Evolutionary conservation across 306 rosid genomes (phyloP).

Genomic region (Morella rubra): DNA sequence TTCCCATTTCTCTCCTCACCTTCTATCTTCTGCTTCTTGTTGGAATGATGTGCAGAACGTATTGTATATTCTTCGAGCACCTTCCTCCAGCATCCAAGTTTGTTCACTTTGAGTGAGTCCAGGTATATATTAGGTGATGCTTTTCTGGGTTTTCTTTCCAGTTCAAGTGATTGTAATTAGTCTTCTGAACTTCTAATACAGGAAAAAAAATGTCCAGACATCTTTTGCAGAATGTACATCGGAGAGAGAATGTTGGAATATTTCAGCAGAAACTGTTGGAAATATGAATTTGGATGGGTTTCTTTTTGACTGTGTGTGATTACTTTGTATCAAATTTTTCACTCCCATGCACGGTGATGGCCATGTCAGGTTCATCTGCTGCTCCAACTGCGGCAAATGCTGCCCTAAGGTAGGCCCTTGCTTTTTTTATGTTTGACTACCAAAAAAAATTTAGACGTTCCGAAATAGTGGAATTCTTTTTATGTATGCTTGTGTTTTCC

Average conservation of each 20-base stretch:
- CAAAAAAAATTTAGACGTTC: background rate
- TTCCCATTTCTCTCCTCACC: background rate
- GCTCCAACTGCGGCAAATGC: slow-evolving; percentile 96
- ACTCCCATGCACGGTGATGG: slow-evolving; percentile 81
- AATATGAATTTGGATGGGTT: too few species aligned
- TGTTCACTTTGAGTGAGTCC: background rate
- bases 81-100: background rate
- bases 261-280: too few species aligned
- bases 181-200: background rate
- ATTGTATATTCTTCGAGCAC: background rate
- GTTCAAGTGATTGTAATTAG: background rate
- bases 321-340: too few species aligned
- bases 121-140: background rate
- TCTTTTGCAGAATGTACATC: background rate
- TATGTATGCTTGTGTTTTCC: background rate
- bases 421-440: background rate
- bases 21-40: background rate
- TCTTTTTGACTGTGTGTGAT: too few species aligned
- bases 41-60: background rate
- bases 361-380: slow-evolving; percentile 82
- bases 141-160: background rate
- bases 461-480: background rate
- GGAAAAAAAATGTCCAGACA: background rate
- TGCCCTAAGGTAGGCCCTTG: slow-evolving; percentile 67
- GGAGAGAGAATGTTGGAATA: too few species aligned